Base-by-base conservation (phyloP, 345 rosid species). In the Citrus sinensis region DNA sequence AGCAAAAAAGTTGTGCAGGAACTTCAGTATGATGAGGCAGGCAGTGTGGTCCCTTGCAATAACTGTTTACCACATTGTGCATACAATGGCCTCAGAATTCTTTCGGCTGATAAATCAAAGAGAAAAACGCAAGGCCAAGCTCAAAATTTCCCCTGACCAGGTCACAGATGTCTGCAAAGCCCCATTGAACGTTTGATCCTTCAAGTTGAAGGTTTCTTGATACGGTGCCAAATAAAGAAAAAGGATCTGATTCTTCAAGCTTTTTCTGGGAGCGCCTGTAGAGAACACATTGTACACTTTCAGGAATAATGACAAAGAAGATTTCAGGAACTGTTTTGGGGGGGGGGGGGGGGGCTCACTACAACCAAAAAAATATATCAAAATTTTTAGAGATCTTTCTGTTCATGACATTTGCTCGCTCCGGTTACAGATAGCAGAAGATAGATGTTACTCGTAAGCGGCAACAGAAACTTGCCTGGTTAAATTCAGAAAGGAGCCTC, bases 401-500 rank as follows among this genome's bases (percentile, higher is more conserved):
- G 59, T 14, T 6, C 9, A 54, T 2, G 62, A 76, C 34, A 30
- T 51, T 34, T 13, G 63, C 25, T 9, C 73, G 14, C 6, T 55
- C 35, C 40, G 8, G 27, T 19, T 55, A 56, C 27, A 67, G 35
- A 42, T 42, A 20, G 25, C 11, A 4, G 22, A 55, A 71, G 51
- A 46, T 46, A 46, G 51, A 46, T 13, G 17, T 46, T 46, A 13
- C 51, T 46, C 17, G 17, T 46, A 61, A 62, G 34, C 32, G 17
- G 20, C 56, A 69, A 27, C 30, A 11, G 62, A 30, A 49, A 60
- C 82, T 82, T 78, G 85, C 92, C 86, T 61, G 2, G 29, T 49
- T 76, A 71, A 80, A 63, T 82, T 95, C 90, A 95, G 81, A 95
- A 95, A n/a, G 97, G 90, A 80, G 97, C 97, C 81, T 95, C 98